Conservation (phyloP, 495 filamentous ascomycete genomes). For the Tuber indicum region DNA sequence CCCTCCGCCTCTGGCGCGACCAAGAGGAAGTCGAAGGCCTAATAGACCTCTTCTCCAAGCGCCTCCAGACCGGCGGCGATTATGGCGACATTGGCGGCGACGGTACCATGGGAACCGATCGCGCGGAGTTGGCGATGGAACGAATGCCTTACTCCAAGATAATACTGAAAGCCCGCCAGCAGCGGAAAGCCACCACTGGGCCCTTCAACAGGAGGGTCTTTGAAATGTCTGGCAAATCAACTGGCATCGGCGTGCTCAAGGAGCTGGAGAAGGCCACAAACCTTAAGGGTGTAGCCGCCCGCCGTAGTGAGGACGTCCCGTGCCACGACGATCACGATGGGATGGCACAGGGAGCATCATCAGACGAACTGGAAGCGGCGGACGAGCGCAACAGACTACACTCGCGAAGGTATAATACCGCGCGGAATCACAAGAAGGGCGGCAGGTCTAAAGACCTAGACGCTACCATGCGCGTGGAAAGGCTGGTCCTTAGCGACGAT, state of each 20-base stretch:
- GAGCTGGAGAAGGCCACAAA: slow-evolving; percentile 65
- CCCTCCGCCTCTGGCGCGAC: slow-evolving; percentile 66
- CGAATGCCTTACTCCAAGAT: slow-evolving; percentile 75
- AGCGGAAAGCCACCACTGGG: slow-evolving; percentile 32
- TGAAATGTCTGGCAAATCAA: slow-evolving; percentile 6
- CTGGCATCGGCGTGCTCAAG: slow-evolving; percentile 32
- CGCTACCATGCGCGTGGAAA: slow-evolving; percentile 47
- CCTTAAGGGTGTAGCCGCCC: slow-evolving; percentile 52
- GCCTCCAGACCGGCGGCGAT: slow-evolving; percentile 18
- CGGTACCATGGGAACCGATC: slow-evolving; percentile 26
- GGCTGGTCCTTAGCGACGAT: slow-evolving; percentile 79
- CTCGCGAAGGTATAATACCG: slow-evolving; percentile 36
- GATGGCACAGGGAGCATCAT: slow-evolving; percentile 10
- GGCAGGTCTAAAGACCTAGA: slow-evolving; percentile 23
- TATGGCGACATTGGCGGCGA: slow-evolving; percentile 35
- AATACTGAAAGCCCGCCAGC: slow-evolving; percentile 49
- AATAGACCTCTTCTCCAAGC: slow-evolving; percentile 60
- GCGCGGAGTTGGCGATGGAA: slow-evolving; percentile 65
- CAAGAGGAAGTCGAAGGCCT: slow-evolving; percentile 70
- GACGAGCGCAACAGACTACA: slow-evolving; percentile 39
- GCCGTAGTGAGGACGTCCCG: slow-evolving; percentile 46
- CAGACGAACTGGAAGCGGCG: slow-evolving; percentile 48
- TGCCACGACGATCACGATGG: slow-evolving; percentile 47
- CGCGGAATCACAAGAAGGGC: slow-evolving; percentile 31
- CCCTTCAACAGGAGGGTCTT: slow-evolving; percentile 12